Evolutionary conservation across 2,329 filamentous ascomycete genomes (phyloP).

Genomic region (Venturia effusa): DNA sequence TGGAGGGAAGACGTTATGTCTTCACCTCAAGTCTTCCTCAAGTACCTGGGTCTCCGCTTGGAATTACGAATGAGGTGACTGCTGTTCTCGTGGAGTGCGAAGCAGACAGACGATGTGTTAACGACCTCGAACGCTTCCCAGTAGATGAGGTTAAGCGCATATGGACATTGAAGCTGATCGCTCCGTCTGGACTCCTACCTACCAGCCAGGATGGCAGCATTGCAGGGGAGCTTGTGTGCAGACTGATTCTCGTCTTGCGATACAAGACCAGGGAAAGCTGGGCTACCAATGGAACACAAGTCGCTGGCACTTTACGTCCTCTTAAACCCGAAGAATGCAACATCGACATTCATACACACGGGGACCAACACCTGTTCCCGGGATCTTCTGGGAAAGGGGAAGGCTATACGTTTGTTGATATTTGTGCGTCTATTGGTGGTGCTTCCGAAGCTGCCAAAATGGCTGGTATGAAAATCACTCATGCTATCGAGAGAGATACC

Average conservation of each 20-base stretch:
- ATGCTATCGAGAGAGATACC: not conserved
- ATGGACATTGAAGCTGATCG: not conserved
- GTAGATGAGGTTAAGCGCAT: not conserved
- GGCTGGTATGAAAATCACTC: not conserved
- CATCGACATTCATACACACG: too few species aligned
- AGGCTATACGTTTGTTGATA: not conserved
- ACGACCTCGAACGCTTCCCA: not conserved
- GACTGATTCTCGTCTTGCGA: too few species aligned
- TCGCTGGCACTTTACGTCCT: too few species aligned
- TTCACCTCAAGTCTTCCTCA: not conserved
- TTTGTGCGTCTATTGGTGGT: not conserved
- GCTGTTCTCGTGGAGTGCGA: not conserved
- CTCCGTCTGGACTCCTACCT: not conserved
- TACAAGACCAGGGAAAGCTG: too few species aligned
- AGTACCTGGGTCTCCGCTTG: not conserved
- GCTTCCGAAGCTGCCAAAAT: not conserved
- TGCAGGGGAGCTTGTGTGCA: not conserved
- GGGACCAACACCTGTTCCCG: too few species aligned
- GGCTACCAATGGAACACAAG: too few species aligned
- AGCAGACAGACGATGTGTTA: not conserved
- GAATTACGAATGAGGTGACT: not conserved
- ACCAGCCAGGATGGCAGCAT: too few species aligned
- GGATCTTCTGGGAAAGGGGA: too few species aligned
- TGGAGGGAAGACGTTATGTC: not conserved
- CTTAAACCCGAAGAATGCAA: too few species aligned